Base-by-base conservation (phyloP, 352 stramenopile species). In the Globisporangium megalacanthum region DNA sequence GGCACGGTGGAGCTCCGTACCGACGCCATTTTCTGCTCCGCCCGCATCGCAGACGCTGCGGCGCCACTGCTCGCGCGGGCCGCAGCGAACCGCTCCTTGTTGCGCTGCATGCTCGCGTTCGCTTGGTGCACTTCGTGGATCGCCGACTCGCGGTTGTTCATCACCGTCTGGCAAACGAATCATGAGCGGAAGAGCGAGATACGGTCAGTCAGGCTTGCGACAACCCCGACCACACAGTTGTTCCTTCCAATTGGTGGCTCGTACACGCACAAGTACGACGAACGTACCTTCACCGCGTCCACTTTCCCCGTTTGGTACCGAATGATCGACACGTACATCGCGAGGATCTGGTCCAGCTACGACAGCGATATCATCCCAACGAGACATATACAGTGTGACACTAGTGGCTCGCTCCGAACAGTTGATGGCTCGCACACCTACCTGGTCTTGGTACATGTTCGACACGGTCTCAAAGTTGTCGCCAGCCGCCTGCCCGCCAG, bases 71-170 rank as follows among this genome's bases (percentile, higher is more conserved):
- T 95, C 33, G 85, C 85, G 33, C 85, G 76, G 14, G 85, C 85
- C 56, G 85, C 85, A 17, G 85, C 85, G 64, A 95, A 95, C 0
- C 83, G 74, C 59, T 95, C 85, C 70, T 95, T 95, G 63, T 95
- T 95, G 41, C 85, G 68, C 56, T 95, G 85, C 85, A 95, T 95
- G 54, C 80, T 93, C 6, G 82, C 80, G 67, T 90, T 95, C n/a
- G 85, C 83, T 79, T 92, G 77, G 54, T 94, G 83, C 3, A 95
- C 85, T 66, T 95, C 85, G 22, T 88, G 61, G 46, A 95, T 93
- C 33, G 85, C 85, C 19, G 81, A 85, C 52, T 95, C 83, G 1
- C 85, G 85, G 63, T 95, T 95, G 63, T 75, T 80, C 74, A 95
- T 90, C 20, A 95, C 85, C 17, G 83, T 77, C 85, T 94, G 33